Evolutionary conservation across 2,329 filamentous ascomycete species (phyloP), one percentile per base, ranked within the genome.

Genomic region (Ambrosiella beaveri): DNA sequence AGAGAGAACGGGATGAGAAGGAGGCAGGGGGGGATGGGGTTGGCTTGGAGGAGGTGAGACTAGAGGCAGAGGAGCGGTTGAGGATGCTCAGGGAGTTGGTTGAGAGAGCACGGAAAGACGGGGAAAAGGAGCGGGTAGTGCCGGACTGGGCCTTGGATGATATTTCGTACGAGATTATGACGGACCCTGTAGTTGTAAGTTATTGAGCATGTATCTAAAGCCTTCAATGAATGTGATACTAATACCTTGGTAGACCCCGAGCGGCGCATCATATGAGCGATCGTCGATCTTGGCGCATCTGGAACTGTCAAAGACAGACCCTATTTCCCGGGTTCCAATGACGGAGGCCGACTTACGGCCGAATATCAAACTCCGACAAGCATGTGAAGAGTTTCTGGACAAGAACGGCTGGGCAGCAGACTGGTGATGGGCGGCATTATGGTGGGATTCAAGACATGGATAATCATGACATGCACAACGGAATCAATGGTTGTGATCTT

Each of bases 391-490:
- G 63, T 97, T 95, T 65, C 72, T 96, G 60, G 78, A 86, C 36
- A 74, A 86, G 64, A 96, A 95, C 65, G 90, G 88, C 8, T 95
- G 93, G 87, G 88, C 89, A 0, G 89, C 86, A 44, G 90, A 96
- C 68, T 97, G 86, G 85, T 95, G 73, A 63, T 13, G 11, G 27
- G 3, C 3, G 3, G 17, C 36, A 7, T 15, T n/a, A 35, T 11
- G 17, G 17, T 37, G 27, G 37, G 4, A 17, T 51, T 36, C 7
- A 13, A 50, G 12, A 15, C 38, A 6, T 41, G 11, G 11, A 41
- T 11, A 12, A 41, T 41, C 7, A 41, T 41, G 2, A 41, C 8
- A 41, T n/a, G 40, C 40, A 11, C 11, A 11, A n/a, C n/a, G 3
- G 4, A 11, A n/a, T n/a, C 27, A 57, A 17, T 51, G n/a, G 39